Conservation (phyloP, 192 early-diverging fungal species). For the Podila epicladia region DNA sequence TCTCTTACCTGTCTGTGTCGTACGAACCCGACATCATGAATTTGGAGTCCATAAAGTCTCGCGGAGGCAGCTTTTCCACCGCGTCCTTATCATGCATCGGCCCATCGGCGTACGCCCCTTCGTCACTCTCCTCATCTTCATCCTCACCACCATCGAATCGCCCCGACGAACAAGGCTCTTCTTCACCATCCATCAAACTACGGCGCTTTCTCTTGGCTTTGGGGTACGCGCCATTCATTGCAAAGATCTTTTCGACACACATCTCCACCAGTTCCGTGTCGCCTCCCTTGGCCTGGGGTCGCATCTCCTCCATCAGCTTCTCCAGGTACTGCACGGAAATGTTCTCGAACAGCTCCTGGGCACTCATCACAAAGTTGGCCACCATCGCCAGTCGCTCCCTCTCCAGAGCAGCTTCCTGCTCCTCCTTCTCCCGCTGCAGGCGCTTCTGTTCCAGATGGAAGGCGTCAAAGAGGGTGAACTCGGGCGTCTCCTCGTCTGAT, state of each 20-base stretch:
- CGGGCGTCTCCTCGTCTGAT: not conserved
- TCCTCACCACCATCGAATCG: not conserved
- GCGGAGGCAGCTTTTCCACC: not conserved
- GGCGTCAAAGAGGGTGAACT: constrained; percentile 12
- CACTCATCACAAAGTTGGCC: constrained; percentile 22
- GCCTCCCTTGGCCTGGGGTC: not conserved
- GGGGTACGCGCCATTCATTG: constrained; percentile 21
- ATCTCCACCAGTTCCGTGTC: constrained; percentile 28
- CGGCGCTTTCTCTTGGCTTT: constrained; percentile 19
- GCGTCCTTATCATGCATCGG: not conserved
- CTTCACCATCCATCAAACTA: not conserved
- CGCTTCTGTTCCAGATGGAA: constrained; percentile 25
- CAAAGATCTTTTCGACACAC: constrained; percentile 26
- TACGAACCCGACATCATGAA: constrained; percentile 9
- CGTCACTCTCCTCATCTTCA: constrained; percentile 7
- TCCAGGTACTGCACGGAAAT: constrained; percentile 25
- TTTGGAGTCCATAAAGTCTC: constrained; percentile 26
- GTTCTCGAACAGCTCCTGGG: constrained; percentile 32
- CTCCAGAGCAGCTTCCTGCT: not conserved
- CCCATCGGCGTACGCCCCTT: not conserved
- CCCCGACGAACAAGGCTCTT: not conserved
- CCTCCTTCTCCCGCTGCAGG: not conserved
- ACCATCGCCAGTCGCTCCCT: constrained; percentile 6
- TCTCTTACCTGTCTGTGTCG: constrained; percentile 13
- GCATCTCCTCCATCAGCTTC: constrained; percentile 13